Base-by-base conservation (phyloP, 2,329 filamentous ascomycete species). In the Diaporthe longicolla region DNA sequence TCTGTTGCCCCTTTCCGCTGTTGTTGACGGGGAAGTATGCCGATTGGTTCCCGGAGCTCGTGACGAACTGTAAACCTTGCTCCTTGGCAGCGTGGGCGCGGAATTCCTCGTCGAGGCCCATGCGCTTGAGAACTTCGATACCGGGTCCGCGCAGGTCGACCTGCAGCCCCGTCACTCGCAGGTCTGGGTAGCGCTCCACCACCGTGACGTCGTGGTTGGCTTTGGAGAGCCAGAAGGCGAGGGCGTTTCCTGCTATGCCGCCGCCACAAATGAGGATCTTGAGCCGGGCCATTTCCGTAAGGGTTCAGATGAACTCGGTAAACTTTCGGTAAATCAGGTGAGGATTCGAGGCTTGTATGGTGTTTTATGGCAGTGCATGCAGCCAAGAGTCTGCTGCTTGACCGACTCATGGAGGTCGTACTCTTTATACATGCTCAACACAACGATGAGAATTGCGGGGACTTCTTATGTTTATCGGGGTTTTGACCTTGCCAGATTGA, bases 201-300 rank as follows among this genome's bases (percentile, higher is more conserved):
- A 88, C 74, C 4, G 85, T 87, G 72, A 87, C 82, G 21, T 78
- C 76, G 75, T 82, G 80, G 35, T 80, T 78, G 4, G 83, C 79
- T 5, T 80, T 80, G 11, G 78, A 85, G 8, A 88, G 81, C 78
- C 83, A 83, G 68, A 82, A 82, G 10, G 84, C 86, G 2, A 86
- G 79, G 0, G 84, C 81, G 0, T 85, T 84, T 6, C 86, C 87
- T 29, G 84, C 83, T 43, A 88, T 81, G 73, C 86, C 86, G 6
- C 82, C 85, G 73, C 87, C 86, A 66, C 83, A 80, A 74, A 90
- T 87, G 75, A 90, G 85, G 57, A 90, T 78, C 77, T 81, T 86
- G 72, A 87, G 76, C 19, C 80, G 78, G 45, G 79, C 73, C 79
- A 82, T 81, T 55, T 4, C 57, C 7, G 11, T 11, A 2, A 19